Base-by-base conservation (phyloP, 2,329 filamentous ascomycete genomes). In the Cordyceps cicadae region DNA sequence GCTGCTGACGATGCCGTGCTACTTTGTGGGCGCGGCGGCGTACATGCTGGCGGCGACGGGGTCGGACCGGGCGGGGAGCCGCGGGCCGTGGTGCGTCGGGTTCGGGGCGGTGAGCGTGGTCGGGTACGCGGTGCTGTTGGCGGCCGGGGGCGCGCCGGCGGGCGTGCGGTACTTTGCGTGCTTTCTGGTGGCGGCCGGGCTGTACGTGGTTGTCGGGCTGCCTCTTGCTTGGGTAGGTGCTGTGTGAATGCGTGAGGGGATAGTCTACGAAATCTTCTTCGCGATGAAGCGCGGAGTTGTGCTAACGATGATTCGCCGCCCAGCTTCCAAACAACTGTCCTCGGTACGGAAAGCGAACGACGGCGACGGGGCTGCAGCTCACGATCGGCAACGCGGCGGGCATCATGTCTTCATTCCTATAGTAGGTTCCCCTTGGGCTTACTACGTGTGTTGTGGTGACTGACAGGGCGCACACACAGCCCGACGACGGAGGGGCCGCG, bases 1-100 rank as follows among this genome's bases (percentile, higher is more conserved):
- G 70, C 83, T 89, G 37, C 80, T 92, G 39, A 92, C 89, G 0
- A 88, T 93, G 52, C 89, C 89, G 0, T 90, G 87, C 71, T 92
- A 92, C 70, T 83, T 84, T 5, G 71, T 91, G 5, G 89, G 89
- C 4, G 88, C 88, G 0, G 77, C 87, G 6, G 82, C 81, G 0
- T 92, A 91, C 70, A 82, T 92, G 70, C 64, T 77, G 9, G 77
- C 84, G 2, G 88, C 88, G 0, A 82, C 80, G 66, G 72, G 89
- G 50, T 90, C 87, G 5, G 89, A 93, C 69, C 79, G 80, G 59
- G 77, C 80, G 63, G 87, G 90, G 72, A 79, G 76, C 61, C 82
- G 89, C 46, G 88, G 81, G 0, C 64, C 89, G 0, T 89, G 87
- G 64, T 81, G 81, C 26, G 80, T 88, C 34, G 69, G 83, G 12